These are phyloP conservation scores for Umbelopsis sp. DNA, from an alignment of 192 early-diverging fungal genomes.

Conservation along the genomic window DNA sequence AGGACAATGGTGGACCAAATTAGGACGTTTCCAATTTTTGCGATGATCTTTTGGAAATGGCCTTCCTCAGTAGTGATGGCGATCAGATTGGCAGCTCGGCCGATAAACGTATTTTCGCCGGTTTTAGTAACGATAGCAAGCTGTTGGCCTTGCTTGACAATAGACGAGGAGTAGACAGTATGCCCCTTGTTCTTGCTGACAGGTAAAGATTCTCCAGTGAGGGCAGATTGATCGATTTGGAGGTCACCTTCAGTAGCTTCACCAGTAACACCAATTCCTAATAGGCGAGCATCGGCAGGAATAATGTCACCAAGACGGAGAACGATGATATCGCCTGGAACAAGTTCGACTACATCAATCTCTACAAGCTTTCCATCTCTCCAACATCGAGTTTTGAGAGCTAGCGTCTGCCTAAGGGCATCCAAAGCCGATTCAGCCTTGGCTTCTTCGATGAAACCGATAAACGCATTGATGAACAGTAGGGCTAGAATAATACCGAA, in stretches of 20 bases:
- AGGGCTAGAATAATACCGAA: slow-evolving; percentile 80
- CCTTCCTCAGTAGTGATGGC: slow-evolving; percentile 91
- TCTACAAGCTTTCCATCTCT: slow-evolving; percentile 73
- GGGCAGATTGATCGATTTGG: slow-evolving; percentile 90
- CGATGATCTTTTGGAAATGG: slow-evolving; percentile 97
- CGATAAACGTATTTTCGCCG: slow-evolving; percentile 92
- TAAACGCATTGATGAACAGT: slow-evolving; percentile 80
- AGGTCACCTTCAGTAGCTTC: slow-evolving; percentile 79
- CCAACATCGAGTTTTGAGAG: slow-evolving; percentile 78
- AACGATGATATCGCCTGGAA: slow-evolving; percentile 89
- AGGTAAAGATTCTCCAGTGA: slow-evolving; percentile 94
- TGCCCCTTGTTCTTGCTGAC: slow-evolving; percentile 80
- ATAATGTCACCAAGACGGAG: slow-evolving; percentile 94
- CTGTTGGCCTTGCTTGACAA: slow-evolving; percentile 95
- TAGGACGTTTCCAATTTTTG: slow-evolving; percentile 91
- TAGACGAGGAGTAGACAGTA: slow-evolving; percentile 89
- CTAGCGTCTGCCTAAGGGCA: slow-evolving; percentile 89
- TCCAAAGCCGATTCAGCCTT: slow-evolving; percentile 90
- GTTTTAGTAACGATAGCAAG: slow-evolving; percentile 92
- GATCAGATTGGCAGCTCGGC: slow-evolving; percentile 91
- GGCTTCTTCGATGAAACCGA: slow-evolving; percentile 90
- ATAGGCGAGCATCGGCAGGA: slow-evolving; percentile 86
- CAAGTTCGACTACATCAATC: slow-evolving; percentile 73
- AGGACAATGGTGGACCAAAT: slow-evolving; percentile 79
- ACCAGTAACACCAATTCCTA: slow-evolving; percentile 76